Base-by-base conservation (phyloP, 2,329 filamentous ascomycete species). In the Sporothrix globosa region DNA sequence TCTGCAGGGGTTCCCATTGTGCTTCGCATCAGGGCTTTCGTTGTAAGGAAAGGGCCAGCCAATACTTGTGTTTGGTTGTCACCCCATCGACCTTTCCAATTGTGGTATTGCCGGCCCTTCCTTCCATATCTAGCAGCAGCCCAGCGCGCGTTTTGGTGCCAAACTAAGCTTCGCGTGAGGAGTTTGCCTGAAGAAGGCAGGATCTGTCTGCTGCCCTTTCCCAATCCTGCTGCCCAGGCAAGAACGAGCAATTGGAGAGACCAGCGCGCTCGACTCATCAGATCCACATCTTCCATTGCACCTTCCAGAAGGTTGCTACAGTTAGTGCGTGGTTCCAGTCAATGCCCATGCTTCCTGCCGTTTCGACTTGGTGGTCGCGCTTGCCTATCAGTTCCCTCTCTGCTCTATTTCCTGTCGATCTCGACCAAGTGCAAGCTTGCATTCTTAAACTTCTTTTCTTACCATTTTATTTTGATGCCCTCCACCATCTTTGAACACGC, bases 1-100 rank as follows among this genome's bases (percentile, higher is more conserved):
- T 48, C 65, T 67, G 65, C 65, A 67, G 65, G 65, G 46, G 46
- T 67, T 67, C 65, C 65, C 65, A 67, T 54, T 48, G 34, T 30
- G 61, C 44, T 65, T 65, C 44, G 61, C 61, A 48, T 65, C 4
- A 41, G 11, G 11, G 24, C 27, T 30, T 30, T 30, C 27, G 27
- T 34, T 27, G 2, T 34, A 34, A 46, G 46, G 24, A 46, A 66
- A 52, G n/a, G 58, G 34, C 34, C 34, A 48, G 44, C 3, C 14
- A 17, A 5, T 19, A 19, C 14, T 13, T 3, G 7, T 58, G 46
- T 46, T 46, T 21, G 21, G 17, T 46, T 41, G 24, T 46, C n/a
- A 63, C 39, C 21, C 41, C 39, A 17, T 46, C 21, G 58, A 14
- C 21, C 41, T 48, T 65, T 41, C 41, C 60, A n/a, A 11, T 48